phyloP scores from a whole-genome alignment of 2,329 filamentous ascomycete species.

The Penicillium aurantiogriseum region DNA sequence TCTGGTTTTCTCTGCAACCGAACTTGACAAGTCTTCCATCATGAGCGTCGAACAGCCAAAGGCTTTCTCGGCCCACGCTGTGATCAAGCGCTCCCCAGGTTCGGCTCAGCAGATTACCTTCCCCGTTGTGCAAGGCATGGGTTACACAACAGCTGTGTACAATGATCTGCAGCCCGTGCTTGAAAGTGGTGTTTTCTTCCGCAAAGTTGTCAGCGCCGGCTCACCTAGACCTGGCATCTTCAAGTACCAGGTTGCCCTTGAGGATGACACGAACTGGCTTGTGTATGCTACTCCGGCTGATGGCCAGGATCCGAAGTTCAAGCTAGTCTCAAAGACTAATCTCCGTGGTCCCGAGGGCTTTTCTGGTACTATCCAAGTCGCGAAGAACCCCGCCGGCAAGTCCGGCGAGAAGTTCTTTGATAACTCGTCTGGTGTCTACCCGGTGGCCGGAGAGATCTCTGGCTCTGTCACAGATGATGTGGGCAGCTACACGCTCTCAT shows the following conservation, averaged over 20 bases:
- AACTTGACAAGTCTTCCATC: conserved; percentile 63
- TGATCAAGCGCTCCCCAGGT: conserved; percentile 57
- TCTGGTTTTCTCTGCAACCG: conserved; percentile 72
- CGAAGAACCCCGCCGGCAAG: conserved; percentile 65
- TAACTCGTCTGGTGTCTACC: conserved; percentile 70
- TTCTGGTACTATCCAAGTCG: conserved; percentile 75
- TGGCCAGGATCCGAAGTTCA: conserved; percentile 64
- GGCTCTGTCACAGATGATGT: conserved; percentile 57
- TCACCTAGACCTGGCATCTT: conserved; percentile 62
- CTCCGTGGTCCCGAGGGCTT: conserved; percentile 67
- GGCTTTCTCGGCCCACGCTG: conserved; percentile 64
- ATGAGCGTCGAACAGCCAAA: conserved; percentile 54
- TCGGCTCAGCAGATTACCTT: conserved; percentile 66
- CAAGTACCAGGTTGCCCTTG: conserved; percentile 73
- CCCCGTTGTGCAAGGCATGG: conserved; percentile 85
- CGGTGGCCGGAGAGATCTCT: conserved; percentile 61
- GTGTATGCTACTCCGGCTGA: conserved; percentile 68
- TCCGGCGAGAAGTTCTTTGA: conserved; percentile 71
- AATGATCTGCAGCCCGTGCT: conserved; percentile 67
- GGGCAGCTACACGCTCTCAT: conserved; percentile 73
- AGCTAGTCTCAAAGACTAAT: conserved; percentile 63
- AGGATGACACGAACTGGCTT: conserved; percentile 74
- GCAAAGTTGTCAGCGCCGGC: conserved; percentile 56
- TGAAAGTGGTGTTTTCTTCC: conserved; percentile 72
- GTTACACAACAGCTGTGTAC: conserved; percentile 78